Evolutionary conservation across 257 asterid genomes (phyloP), one percentile per base, ranked within the genome.

Genomic region (Solanum lignicaule): DNA sequence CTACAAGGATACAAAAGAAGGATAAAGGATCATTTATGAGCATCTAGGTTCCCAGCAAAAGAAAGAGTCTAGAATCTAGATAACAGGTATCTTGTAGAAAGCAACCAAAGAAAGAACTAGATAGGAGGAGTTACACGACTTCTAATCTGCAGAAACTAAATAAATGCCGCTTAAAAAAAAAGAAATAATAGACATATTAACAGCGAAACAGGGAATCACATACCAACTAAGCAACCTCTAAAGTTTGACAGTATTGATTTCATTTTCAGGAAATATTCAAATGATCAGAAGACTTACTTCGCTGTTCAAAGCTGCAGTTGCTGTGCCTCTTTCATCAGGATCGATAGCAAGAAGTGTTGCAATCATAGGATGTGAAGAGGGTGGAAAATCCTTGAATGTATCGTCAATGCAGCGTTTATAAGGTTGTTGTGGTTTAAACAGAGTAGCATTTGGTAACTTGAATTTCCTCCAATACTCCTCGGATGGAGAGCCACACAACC

Each of bases 391-490:
- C 92, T 94, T 94, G 85, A 93, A 96, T 27, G 93, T 90, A 85
- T 96, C 98, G 32, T 74, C 82, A 71, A 94, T 90, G 91, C 95
- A 92, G 78, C 96, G 90, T 85, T 93, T 93, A 87, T 96, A 96
- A 46, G 94, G 94, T 58, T 94, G 98, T 86, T 94, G 95, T 66
- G 98, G 98, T 92, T 94, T 95, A 88, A 94, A 96, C 38, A 94
- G 93, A 82, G 98, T 93, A 36, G 95, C 95, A 89, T 95, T 93
- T 62, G 97, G 95, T 73, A 95, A 89, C 89, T 89, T 93, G 52
- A 94, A 94, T 92, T 93, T 96, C 93, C 92, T 95, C 98, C 98
- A 96, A 90, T 93, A 96, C 75, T 93, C 99, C 85, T 96, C 98
- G 0, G 94, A 79, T 31, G 98, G 99, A 66, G 99, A 94, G 87